phyloP scores from a whole-genome alignment of 2,329 filamentous ascomycete genomes.

The Teratosphaeria pseudoeucalypti region DNA sequence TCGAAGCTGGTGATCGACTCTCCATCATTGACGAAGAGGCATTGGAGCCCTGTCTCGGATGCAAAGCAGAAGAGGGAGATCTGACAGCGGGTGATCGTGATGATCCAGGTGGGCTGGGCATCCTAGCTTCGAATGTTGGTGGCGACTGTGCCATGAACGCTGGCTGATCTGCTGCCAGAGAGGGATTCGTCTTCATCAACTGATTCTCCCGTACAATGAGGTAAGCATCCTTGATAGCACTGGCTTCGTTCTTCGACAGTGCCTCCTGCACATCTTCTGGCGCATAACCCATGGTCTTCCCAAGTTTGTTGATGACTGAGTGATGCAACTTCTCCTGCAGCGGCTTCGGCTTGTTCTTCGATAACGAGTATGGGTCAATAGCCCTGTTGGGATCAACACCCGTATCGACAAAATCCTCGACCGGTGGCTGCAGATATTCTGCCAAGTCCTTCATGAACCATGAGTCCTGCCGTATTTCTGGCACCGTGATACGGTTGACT shows the following conservation, averaged over 20 bases:
- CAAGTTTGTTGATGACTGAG: conserved; percentile 87
- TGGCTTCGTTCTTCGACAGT: conserved; percentile 81
- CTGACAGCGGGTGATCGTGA: conserved; percentile 5
- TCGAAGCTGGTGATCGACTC: conserved; percentile 48
- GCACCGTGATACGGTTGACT: conserved; percentile 84
- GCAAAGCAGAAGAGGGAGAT: conserved; percentile 13
- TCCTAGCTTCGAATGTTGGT: conserved; percentile 33
- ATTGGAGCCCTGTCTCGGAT: conserved; percentile 35
- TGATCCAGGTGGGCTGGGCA: conserved; percentile 24
- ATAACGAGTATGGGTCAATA: conserved; percentile 73
- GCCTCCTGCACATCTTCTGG: conserved; percentile 93
- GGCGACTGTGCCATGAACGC: conserved; percentile 48
- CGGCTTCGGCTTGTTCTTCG: conserved; percentile 64
- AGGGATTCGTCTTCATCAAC: conserved; percentile 81
- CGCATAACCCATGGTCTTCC: conserved; percentile 95
- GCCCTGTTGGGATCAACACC: conserved; percentile 89
- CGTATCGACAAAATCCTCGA: conserved; percentile 86
- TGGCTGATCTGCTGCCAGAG: conserved; percentile 42
- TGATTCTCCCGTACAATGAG: conserved; percentile 97
- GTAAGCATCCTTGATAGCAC: conserved; percentile 97
- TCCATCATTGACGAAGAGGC: conserved; percentile 28
- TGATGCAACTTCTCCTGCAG: conserved; percentile 85
- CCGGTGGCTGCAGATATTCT: conserved; percentile 73
- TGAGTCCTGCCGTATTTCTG: conserved; percentile 82
- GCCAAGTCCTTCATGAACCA: conserved; percentile 90